Base-by-base conservation (phyloP, 78 protist species). In the Tieghemostelium lacteum region DNA sequence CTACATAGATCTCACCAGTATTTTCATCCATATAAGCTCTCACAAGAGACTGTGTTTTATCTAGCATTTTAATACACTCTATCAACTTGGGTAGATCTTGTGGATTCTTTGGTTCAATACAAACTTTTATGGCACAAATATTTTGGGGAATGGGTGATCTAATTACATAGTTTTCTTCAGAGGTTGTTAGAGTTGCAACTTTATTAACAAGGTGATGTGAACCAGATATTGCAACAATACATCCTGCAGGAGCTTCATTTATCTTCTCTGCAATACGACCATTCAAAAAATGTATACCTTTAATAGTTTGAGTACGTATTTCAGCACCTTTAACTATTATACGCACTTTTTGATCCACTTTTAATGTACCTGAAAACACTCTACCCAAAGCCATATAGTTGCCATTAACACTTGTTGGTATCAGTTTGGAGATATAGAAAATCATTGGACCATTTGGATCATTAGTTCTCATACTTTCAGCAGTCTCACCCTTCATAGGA, bases 381-480 rank as follows among this genome's bases (percentile, higher is more conserved):
- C 99, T 97, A 52, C 99, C 99, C 93, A 85, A 85, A 2, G 87
- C 98, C 88, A 39, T 76, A 63, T 99, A 98, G 58, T 99, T 96
- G n/a, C 99, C 98, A 88, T 96, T 98, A 4, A 29, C 40, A 3
- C n/a, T 19, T 16, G 98, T 77, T 65, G 99, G 99, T 22, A 99
- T 97, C 99, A 99, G 98, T 98, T 99, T 99, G 60, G 99, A 93
- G 55, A 99, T 94, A 96, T 98, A 99, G 95, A 99, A 58, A 94
- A 98, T 67, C 58, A 99, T 94, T 2, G 99, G 99, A 12, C 98
- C 99, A 16, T 70, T 60, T 50, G 97, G 96, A 96, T 98, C 95
- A 78, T 98, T 97, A 40, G 64, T 55, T 1, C 29, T 39, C 14
- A 95, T 75, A 5, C 91, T 86, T 2, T 3, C 0, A 16, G 95